Evolutionary conservation across 768 basidiomycete species (phyloP).

Genomic region (Psilocybe sp.): DNA sequence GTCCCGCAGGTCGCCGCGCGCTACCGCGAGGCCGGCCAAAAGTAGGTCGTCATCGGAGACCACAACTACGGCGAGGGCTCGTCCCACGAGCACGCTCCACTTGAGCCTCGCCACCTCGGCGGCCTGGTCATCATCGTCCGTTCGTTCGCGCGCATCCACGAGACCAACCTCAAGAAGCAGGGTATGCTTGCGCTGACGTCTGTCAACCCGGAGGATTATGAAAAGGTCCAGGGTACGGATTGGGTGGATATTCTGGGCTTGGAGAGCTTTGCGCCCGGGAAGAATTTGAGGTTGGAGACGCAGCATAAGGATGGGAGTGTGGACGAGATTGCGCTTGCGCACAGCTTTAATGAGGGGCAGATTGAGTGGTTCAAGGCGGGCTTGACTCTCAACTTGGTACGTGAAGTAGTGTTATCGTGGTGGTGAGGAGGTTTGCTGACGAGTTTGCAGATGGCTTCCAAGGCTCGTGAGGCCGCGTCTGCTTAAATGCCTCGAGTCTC

Average conservation of each 20-base stretch:
- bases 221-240: constrained; percentile 86
- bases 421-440: constrained; percentile 6
- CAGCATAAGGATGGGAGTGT: constrained; percentile 77
- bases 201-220: constrained; percentile 89
- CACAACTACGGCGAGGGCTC: constrained; percentile 98
- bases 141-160: constrained; percentile 97
- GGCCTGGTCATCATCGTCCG: constrained; percentile 95
- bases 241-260: constrained; percentile 87
- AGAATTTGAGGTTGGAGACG: constrained; percentile 78
- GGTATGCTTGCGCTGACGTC: constrained; percentile 98
- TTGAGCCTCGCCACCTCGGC: constrained; percentile 93
- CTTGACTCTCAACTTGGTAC: constrained; percentile 84
- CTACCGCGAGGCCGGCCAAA: constrained; percentile 87
- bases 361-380: constrained; percentile 99
- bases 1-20: constrained; percentile 84
- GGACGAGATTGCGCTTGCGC: constrained; percentile 73
- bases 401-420: constrained; percentile 24
- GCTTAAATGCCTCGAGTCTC: constrained; percentile 9
- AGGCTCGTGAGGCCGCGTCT: constrained; percentile 39
- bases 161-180: constrained; percentile 99
- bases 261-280: constrained; percentile 85
- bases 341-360: constrained; percentile 96
- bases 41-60: constrained; percentile 98
- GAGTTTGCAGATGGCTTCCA: constrained; percentile 58
- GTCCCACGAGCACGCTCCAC: constrained; percentile 95